phyloP scores from a whole-genome alignment of 805 yeast genomes.

The Sugiyamaella lignohabitans region DNA sequence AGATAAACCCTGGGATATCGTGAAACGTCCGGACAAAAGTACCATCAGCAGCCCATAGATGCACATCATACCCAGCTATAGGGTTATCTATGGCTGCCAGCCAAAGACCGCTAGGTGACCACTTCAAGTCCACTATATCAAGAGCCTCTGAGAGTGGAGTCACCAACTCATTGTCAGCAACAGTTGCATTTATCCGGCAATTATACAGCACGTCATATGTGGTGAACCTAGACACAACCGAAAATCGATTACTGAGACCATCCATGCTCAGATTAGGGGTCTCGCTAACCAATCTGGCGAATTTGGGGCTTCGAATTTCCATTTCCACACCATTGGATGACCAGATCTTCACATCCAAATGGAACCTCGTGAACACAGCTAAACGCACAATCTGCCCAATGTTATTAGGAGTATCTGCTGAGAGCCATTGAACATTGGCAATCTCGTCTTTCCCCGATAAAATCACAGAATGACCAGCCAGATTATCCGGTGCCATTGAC shows the following conservation, averaged over 20 bases:
- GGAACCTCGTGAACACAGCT: conserved; percentile 9
- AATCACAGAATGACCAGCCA: conserved; percentile 7
- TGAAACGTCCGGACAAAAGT: conserved; percentile 9
- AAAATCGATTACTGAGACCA: conserved; percentile 1
- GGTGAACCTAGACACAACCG: conserved; percentile 11
- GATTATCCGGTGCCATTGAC: not conserved
- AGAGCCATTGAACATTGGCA: conserved; percentile 14
- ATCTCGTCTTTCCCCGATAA: conserved; percentile 13
- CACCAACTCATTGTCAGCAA: not conserved
- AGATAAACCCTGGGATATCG: conserved; percentile 8
- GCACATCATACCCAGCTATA: conserved; percentile 16
- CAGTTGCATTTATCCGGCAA: conserved; percentile 3
- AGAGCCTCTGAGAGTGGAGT: conserved; percentile 4
- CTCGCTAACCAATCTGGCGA: not conserved
- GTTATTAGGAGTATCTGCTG: conserved; percentile 6
- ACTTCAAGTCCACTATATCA: conserved; percentile 16
- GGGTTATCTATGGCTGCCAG: conserved; percentile 19
- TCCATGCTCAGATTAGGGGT: not conserved
- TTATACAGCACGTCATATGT: conserved; percentile 14
- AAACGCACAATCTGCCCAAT: conserved; percentile 15
- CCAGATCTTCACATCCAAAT: conserved; percentile 15
- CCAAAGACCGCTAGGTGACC: conserved; percentile 19
- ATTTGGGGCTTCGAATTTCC: conserved; percentile 14
- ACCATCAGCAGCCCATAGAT: conserved; percentile 18
- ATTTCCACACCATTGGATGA: conserved; percentile 19